Evolutionary conservation across 202 grass and related monocot genomes (phyloP).

Genomic region (Zizania palustris): DNA sequence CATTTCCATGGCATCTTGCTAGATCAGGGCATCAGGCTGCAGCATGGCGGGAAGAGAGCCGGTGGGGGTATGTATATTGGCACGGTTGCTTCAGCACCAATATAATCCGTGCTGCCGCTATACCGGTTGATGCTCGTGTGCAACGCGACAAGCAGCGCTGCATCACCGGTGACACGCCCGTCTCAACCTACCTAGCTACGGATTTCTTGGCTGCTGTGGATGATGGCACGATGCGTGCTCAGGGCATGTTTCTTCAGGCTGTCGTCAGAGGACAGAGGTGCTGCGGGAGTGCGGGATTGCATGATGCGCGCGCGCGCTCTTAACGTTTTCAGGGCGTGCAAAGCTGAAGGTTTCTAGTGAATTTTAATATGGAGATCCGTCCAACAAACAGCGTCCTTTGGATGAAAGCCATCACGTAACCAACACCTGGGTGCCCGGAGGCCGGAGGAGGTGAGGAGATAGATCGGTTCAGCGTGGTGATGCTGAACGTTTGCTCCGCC

Average conservation of each 20-base stretch:
- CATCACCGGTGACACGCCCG: slow-evolving; percentile 39
- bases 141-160: slow-evolving; percentile 48
- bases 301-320: too few relatives aligned
- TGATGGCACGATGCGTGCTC: background rate
- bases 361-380: slow-evolving; percentile 28
- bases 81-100: slow-evolving; percentile 45
- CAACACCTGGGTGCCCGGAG: background rate
- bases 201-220: background rate
- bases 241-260: background rate
- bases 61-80: background rate
- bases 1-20: slow-evolving; percentile 36
- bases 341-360: background rate
- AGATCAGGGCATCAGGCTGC: background rate
- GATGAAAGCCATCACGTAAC: slow-evolving; percentile 55
- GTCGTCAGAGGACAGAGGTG: background rate
- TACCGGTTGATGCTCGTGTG: background rate
- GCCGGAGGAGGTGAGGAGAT: background rate
- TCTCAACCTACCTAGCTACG: slow-evolving; percentile 51
- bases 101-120: background rate
- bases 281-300: background rate
- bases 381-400: slow-evolving; percentile 18
- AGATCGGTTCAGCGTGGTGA: background rate
- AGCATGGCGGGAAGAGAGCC: background rate
- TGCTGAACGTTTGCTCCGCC: too few relatives aligned
- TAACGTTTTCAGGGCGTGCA: background rate